phyloP scores from a whole-genome alignment of 2,329 filamentous ascomycete species.

The Trichoderma koningiopsis region DNA sequence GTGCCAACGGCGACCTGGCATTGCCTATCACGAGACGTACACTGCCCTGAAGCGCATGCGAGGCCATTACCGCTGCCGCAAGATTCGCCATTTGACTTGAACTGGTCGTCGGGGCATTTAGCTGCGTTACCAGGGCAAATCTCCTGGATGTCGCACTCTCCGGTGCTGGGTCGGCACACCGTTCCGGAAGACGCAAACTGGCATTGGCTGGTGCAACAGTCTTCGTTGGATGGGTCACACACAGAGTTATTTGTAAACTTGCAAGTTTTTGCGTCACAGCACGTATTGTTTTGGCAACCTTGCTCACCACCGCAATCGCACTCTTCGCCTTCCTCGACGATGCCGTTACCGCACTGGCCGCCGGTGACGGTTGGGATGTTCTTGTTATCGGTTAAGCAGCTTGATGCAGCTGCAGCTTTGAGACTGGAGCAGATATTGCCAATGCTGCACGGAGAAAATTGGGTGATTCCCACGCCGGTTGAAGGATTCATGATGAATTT shows the following conservation, averaged over 20 bases:
- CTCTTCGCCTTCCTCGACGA: constrained; percentile 90
- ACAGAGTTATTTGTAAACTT: constrained; percentile 74
- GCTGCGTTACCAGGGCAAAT: constrained; percentile 73
- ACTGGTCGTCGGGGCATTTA: constrained; percentile 73
- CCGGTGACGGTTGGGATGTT: constrained; percentile 79
- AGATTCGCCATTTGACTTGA: constrained; percentile 66
- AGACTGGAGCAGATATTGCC: constrained; percentile 94
- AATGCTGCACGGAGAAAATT: constrained; percentile 85
- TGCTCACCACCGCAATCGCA: constrained; percentile 86
- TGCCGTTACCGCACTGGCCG: constrained; percentile 92
- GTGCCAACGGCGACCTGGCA: constrained; percentile 83
- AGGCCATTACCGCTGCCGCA: constrained; percentile 74
- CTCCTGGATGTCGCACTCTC: constrained; percentile 83
- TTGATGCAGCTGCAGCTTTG: constrained; percentile 72
- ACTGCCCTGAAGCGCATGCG: constrained; percentile 87
- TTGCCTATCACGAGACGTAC: constrained; percentile 87
- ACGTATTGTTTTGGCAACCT: constrained; percentile 73
- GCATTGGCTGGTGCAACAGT: constrained; percentile 72
- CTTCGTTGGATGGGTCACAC: constrained; percentile 80
- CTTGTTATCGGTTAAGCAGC: constrained; percentile 82
- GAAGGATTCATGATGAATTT: constrained; percentile 96
- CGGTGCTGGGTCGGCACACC: constrained; percentile 78
- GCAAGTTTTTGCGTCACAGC: constrained; percentile 86
- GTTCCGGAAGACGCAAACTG: constrained; percentile 67
- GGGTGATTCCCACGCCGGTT: constrained; percentile 69